Base-by-base conservation (phyloP, 495 filamentous ascomycete species). In the Annulohypoxylon nitens region DNA sequence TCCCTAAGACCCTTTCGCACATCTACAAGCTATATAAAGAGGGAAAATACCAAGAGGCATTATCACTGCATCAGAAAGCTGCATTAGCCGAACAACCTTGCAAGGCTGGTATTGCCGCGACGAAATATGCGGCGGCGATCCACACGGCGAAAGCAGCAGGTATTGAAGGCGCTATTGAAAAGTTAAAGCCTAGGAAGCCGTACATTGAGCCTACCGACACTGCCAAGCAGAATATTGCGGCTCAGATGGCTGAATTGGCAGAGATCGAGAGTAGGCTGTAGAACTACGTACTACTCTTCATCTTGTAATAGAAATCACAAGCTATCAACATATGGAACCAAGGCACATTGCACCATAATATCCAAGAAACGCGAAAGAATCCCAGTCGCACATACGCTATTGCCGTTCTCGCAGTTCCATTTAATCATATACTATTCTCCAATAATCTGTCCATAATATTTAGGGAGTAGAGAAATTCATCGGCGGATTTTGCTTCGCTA, bases 81-180 rank as follows among this genome's bases (percentile, higher is more conserved):
- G 82, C 83, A 26, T 50, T 83, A 18, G 82, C 80, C 12, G 90
- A 92, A 78, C 84, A 83, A 57, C 83, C 86, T 47, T 84, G 85
- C 68, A 90, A 90, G 77, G 79, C 78, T 47, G 90, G 90, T 3
- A 90, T 92, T 75, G 87, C 88, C 33, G 82, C 83, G 25, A 90
- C 88, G 26, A 93, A 92, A 79, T 92, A 89, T 78, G 90, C 87
- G 1, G 87, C 86, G 4, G 84, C 86, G 4, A 67, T 88, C 25
- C 86, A 84, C 55, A 85, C 86, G 45, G 90, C 86, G 16, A 81
- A 80, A 71, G 80, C 77, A 37, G 90, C 88, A 7, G 87, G 87
- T 4, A 87, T 91, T 67, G 84, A 85, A 78, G 85, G 75, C 34
- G 87, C 85, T 5, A 84, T 82, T 78, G 82, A 85, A 73, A 85